Conservation (phyloP, 768 basidiomycete species). For the Lentinus brumalis region DNA sequence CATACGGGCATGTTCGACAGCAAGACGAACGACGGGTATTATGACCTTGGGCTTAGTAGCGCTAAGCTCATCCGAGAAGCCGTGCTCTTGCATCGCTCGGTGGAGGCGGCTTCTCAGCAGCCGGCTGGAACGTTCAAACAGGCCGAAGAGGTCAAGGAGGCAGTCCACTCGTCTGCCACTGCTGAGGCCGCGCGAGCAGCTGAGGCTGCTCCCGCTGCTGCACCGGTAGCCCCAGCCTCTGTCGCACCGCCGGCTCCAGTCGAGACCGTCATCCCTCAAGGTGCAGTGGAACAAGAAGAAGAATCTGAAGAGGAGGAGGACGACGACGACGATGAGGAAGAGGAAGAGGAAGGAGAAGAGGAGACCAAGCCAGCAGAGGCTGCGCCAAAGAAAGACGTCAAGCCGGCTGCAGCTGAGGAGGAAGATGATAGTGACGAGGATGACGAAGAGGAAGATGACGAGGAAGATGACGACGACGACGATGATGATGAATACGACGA, state of each 20-base stretch:
- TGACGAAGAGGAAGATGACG: constrained; percentile 4
- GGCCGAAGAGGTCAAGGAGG: neutral
- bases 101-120: neutral
- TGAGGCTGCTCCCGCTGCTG: neutral
- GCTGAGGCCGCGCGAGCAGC: neutral
- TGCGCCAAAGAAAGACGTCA: neutral
- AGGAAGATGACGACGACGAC: constrained; percentile 1
- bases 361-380: neutral
- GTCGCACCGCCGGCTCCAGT: neutral
- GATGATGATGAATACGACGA: constrained; percentile 3
- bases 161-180: neutral
- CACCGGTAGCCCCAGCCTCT: neutral
- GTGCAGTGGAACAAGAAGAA: neutral
- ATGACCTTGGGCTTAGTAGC: constrained; percentile 74
- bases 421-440: constrained; percentile 10
- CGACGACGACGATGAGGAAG: neutral
- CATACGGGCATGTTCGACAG: constrained; percentile 89
- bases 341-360: constrained; percentile 5
- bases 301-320: neutral
- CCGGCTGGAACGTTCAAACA: neutral
- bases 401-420: constrained; percentile 6
- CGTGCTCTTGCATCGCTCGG: constrained; percentile 31
- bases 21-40: constrained; percentile 86
- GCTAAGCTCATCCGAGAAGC: constrained; percentile 65
- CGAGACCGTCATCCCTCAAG: neutral